Evolutionary conservation across 352 stramenopile species (phyloP).

Genomic region (Phytophthora fragariae): DNA sequence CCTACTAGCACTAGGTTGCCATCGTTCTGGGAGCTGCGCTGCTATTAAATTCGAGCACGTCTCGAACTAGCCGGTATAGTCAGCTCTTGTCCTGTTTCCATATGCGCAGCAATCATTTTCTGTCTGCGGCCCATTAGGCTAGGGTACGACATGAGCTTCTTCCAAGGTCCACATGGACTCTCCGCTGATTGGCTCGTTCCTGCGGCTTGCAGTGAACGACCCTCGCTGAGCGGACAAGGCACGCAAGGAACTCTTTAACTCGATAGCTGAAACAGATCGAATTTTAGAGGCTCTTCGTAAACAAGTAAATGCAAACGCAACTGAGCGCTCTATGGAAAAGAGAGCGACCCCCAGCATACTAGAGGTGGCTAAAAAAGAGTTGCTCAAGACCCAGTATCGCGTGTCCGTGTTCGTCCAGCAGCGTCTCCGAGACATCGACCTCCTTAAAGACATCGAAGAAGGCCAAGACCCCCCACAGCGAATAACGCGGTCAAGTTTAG

Average conservation of each 20-base stretch:
- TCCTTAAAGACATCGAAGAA: too few relatives aligned
- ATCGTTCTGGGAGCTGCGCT: too few relatives aligned
- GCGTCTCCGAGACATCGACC: background rate
- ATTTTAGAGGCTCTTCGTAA: background rate
- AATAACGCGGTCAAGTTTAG: too few relatives aligned
- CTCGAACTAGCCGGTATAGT: too few relatives aligned
- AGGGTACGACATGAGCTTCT: background rate
- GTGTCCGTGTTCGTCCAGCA: background rate
- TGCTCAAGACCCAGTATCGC: background rate
- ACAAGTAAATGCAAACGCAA: background rate
- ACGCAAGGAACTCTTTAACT: background rate
- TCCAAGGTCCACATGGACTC: constrained; percentile 1
- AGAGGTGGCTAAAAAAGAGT: background rate
- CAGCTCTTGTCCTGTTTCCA: background rate
- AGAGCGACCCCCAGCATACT: background rate
- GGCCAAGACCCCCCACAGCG: too few relatives aligned
- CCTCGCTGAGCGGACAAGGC: background rate
- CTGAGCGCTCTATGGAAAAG: background rate
- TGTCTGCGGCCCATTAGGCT: background rate
- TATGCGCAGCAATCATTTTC: too few relatives aligned
- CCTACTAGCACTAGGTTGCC: too few relatives aligned
- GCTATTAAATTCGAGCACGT: too few relatives aligned
- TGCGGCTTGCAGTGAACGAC: background rate
- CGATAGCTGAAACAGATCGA: background rate
- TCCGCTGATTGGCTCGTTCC: background rate